These are phyloP conservation scores for Serpula lacrymans DNA, from an alignment of 768 basidiomycete genomes.

Conservation along the genomic window DNA sequence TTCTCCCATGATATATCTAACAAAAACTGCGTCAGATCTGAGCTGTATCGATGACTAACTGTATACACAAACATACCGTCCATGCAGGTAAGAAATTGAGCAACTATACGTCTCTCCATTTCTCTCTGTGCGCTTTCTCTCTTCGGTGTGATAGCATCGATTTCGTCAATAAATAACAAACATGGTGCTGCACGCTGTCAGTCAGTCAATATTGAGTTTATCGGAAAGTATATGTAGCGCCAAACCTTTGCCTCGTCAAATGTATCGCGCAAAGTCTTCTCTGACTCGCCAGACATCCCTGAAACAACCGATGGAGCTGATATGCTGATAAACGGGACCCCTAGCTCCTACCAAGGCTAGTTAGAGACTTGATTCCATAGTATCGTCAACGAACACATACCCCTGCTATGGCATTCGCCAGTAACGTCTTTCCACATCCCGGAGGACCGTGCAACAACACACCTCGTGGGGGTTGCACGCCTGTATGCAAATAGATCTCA, in stretches of 20 bases:
- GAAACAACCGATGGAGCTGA: constrained; percentile 96
- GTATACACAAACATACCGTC: constrained; percentile 61
- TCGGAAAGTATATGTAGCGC: constrained; percentile 7
- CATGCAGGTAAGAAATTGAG: constrained; percentile 97
- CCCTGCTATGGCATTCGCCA: constrained; percentile 94
- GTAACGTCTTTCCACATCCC: constrained; percentile 93
- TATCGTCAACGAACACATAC: constrained; percentile 41
- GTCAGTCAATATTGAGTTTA: neutral
- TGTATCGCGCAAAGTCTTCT: constrained; percentile 92
- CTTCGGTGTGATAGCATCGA: constrained; percentile 97
- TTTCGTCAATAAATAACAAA: constrained; percentile 95
- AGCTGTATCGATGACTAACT: neutral
- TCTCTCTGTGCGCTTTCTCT: constrained; percentile 96
- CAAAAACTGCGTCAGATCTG: neutral
- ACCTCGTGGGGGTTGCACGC: constrained; percentile 88
- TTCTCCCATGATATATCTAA: constrained; percentile 95
- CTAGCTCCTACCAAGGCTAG: constrained; percentile 64
- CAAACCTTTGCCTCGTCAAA: constrained; percentile 95
- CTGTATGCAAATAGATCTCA: constrained; percentile 91
- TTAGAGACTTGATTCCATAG: neutral
- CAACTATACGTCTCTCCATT: constrained; percentile 97
- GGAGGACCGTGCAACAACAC: constrained; percentile 94
- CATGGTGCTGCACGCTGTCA: constrained; percentile 83
- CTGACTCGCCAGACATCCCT: constrained; percentile 98
- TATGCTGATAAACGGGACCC: constrained; percentile 88